Evolutionary conservation across 805 yeast species (phyloP).

Genomic region (Debaryomyces prosopidis): DNA sequence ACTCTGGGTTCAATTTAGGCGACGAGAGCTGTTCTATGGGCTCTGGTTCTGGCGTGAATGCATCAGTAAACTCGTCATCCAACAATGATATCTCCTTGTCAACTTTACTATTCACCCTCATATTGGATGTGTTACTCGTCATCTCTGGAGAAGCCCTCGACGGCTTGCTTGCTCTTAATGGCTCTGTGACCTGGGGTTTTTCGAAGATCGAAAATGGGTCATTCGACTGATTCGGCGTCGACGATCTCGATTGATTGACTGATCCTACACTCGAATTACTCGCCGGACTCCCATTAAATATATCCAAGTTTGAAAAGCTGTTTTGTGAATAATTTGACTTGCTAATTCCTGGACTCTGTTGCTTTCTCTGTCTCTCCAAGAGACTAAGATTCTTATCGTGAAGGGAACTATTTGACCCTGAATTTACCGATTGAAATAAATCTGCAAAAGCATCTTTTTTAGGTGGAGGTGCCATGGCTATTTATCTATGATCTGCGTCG

Average conservation of each 20-base stretch:
- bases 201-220: constrained; percentile 30
- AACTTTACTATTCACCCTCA: neutral
- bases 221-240: constrained; percentile 2
- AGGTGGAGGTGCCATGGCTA: constrained; percentile 28
- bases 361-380: constrained; percentile 29
- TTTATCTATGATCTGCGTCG: neutral
- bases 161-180: neutral
- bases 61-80: constrained; percentile 47
- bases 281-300: constrained; percentile 17
- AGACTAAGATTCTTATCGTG: constrained; percentile 12
- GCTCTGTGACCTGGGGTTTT: neutral
- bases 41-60: constrained; percentile 16
- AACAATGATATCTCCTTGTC: constrained; percentile 18
- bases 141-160: neutral
- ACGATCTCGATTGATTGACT: constrained; percentile 1
- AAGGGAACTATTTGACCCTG: constrained; percentile 9
- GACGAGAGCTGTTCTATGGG: neutral
- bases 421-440: constrained; percentile 34
- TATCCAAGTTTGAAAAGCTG: constrained; percentile 39
- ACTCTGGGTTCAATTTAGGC: neutral
- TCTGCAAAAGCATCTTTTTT: constrained; percentile 49
- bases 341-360: constrained; percentile 1
- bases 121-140: no score
- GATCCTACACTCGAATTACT: neutral
- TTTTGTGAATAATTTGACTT: constrained; percentile 4